A percentile compares a stretch with the other conserved stretches of the same genome.
These are phyloP conservation scores for Scedosporium boydii DNA, from an alignment of 2,329 filamentous ascomycete genomes.

Conservation along the genomic window DNA sequence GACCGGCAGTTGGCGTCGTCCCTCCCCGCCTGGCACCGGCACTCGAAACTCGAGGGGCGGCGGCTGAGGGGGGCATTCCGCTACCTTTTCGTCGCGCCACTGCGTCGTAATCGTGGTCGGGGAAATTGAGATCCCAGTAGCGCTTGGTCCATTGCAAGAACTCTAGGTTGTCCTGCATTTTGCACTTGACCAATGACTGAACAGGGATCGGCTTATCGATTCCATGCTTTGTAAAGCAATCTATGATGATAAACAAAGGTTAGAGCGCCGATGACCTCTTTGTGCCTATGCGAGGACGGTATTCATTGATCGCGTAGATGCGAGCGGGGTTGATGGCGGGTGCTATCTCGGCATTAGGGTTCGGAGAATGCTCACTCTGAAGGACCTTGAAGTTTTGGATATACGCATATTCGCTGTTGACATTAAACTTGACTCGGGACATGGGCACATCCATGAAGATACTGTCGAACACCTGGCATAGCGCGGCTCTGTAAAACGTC, in stretches of 20 bases:
- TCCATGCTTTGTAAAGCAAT: constrained; percentile 73
- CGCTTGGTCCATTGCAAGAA: constrained; percentile 95
- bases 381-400: constrained; percentile 97
- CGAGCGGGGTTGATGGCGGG: not conserved
- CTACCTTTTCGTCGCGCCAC: constrained; percentile 74
- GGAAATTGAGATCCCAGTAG: constrained; percentile 98
- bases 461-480: constrained; percentile 97
- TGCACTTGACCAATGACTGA: constrained; percentile 86
- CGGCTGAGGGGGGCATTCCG: constrained; percentile 42
- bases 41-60: constrained; percentile 38
- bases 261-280: not conserved
- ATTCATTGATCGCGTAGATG: not conserved
- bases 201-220: constrained; percentile 88
- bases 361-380: constrained; percentile 59
- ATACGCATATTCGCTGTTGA: constrained; percentile 93
- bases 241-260: constrained; percentile 30
- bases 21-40: constrained; percentile 38
- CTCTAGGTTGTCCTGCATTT: constrained; percentile 99
- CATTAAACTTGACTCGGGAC: constrained; percentile 95
- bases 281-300: not conserved
- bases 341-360: not conserved
- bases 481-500: constrained; percentile 60
- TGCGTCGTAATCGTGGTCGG: constrained; percentile 93
- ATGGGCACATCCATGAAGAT: constrained; percentile 95
- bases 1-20: constrained; percentile 47